Base-by-base conservation (phyloP, 2,329 filamentous ascomycete genomes). In the Phoma sp. region DNA sequence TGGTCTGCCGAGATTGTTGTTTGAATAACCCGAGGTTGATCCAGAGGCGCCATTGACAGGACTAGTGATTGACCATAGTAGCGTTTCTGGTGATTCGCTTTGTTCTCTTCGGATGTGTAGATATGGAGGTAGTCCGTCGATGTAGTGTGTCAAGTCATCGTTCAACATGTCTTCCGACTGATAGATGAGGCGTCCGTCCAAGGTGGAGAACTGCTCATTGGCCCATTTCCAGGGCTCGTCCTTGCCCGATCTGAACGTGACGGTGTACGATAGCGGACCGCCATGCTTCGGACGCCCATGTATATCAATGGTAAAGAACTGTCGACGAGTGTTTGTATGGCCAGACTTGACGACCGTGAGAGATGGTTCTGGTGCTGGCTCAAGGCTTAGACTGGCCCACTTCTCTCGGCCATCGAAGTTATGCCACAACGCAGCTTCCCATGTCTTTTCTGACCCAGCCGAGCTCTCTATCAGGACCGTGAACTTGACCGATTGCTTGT, bases 341-440 rank as follows among this genome's bases (percentile, higher is more conserved):
- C 31, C 52, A 2, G 64, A 17, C 24, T 58, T 65, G 10, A 71
- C 49, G n/a, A 61, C 50, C n/a, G 66, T 65, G 64, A 73, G 68
- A 9, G 31, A 33, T 40, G 65, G 57, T 35, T 69, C 63, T 12
- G 64, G 58, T 4, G 70, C 71, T 29, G 72, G 65, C 47, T 85
- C 79, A 2, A 95, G 77, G 24, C 77, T 76, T 17, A 85, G 78
- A 21, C 69, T 88, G 83, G 69, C 77, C 84, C 80, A 93, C 78
- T 75, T 76, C 57, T 86, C 83, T 80, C 62, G 80, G 32, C 72
- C 79, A 24, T 77, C 71, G 46, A 84, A 83, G 63, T 89, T 87
- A 59, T 91, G 85, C 91, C 92, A 96, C 7, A 96, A 75, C 15
- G 85, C 84, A 29, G 92, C 84, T 64, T 95, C 84, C 88, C 90